phyloP scores from a whole-genome alignment of 2,329 filamentous ascomycete genomes.

The Aureobasidium sp. region DNA sequence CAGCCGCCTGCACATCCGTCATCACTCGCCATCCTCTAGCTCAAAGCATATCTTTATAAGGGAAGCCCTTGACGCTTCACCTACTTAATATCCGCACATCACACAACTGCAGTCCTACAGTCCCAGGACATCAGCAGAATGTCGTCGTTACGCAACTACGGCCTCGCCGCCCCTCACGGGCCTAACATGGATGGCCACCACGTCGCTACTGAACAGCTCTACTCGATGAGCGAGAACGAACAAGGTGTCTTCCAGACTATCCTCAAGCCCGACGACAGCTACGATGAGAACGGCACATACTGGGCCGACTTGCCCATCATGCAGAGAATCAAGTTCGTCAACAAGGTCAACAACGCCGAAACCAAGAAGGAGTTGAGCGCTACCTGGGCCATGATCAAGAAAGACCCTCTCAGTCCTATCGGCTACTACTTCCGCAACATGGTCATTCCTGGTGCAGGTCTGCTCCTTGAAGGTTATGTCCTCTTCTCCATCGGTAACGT shows the following conservation, averaged over 20 bases:
- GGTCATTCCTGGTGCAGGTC: slow-evolving; percentile 83
- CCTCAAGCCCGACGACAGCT: slow-evolving; percentile 82
- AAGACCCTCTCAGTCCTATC: slow-evolving; percentile 77
- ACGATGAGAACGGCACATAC: slow-evolving; percentile 74
- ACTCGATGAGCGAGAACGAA: slow-evolving; percentile 51
- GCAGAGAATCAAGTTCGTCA: slow-evolving; percentile 69
- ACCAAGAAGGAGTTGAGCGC: slow-evolving; percentile 56
- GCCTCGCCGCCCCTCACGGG: slow-evolving; percentile 41
- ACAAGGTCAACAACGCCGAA: slow-evolving; percentile 64
- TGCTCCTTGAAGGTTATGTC: slow-evolving; percentile 90
- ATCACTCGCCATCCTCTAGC: slow-evolving; percentile 3
- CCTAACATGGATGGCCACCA: slow-evolving; percentile 40
- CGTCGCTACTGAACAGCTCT: slow-evolving; percentile 35
- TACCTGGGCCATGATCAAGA: slow-evolving; percentile 75
- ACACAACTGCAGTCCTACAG: slow-evolving; percentile 8
- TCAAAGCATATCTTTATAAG: slow-evolving; percentile 4
- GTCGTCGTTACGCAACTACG: slow-evolving; percentile 40
- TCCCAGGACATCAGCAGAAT: slow-evolving; percentile 16
- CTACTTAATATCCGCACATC: background rate
- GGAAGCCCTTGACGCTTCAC: background rate
- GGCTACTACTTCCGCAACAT: slow-evolving; percentile 83
- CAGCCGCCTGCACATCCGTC: background rate
- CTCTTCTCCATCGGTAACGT: slow-evolving; percentile 96
- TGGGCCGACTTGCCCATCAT: slow-evolving; percentile 78
- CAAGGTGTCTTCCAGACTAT: slow-evolving; percentile 65